Evolutionary conservation across 331 rosid genomes (phyloP).

Genomic region (Prunus yedoensis): DNA sequence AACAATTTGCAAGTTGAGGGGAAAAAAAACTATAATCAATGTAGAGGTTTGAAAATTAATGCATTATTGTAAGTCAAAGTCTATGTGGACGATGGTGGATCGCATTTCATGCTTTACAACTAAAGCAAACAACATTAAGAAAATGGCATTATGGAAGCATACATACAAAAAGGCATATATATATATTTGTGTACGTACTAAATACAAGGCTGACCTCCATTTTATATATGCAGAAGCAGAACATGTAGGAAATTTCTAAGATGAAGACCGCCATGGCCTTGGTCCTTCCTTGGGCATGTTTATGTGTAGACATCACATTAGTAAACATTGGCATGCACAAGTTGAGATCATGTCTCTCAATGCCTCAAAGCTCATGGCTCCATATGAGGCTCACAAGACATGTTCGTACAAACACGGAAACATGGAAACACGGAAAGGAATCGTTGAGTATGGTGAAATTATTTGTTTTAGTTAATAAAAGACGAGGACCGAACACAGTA

Average conservation of each 20-base stretch:
- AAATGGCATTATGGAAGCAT: slow-evolving; percentile 14
- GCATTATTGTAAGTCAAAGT: slow-evolving; percentile 24
- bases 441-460: background rate
- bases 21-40: background rate
- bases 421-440: slow-evolving; percentile 7
- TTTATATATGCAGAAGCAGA: background rate
- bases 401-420: slow-evolving; percentile 49
- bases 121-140: slow-evolving; percentile 17
- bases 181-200: slow-evolving; percentile 3
- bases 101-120: slow-evolving; percentile 35
- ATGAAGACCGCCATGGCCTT: background rate
- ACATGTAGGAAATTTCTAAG: background rate
- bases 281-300: slow-evolving; percentile 1
- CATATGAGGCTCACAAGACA: slow-evolving; percentile 27
- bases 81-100: slow-evolving; percentile 39
- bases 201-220: background rate
- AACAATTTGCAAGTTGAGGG: slow-evolving; percentile 5
- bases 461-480: too few relatives aligned
- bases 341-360: background rate
- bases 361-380: too few relatives aligned
- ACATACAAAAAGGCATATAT: slow-evolving; percentile 22
- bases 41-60: background rate
- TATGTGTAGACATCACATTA: background rate
- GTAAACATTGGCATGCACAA: background rate
- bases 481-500: too few relatives aligned